Conservation (phyloP, 371 early-diverging fungal species). For the Mortierella sp. region DNA sequence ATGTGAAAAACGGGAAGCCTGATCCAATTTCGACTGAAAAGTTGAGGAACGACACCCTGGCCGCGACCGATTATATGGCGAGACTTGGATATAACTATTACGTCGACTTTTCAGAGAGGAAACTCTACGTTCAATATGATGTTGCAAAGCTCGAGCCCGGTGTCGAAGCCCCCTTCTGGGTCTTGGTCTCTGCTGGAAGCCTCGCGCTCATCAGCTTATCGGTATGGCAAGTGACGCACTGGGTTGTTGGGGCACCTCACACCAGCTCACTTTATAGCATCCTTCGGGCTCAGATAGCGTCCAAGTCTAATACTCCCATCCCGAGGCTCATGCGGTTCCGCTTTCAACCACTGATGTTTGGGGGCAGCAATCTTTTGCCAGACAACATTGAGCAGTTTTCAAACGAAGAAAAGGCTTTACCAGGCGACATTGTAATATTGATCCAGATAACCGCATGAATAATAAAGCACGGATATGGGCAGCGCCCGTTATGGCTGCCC, state of each 20-base stretch:
- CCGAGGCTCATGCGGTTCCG: no score
- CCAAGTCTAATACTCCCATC: no score
- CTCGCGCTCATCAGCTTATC: background rate
- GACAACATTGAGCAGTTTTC: no score
- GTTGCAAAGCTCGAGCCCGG: background rate
- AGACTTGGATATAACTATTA: constrained; percentile 12
- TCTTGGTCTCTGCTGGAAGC: background rate
- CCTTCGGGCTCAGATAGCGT: background rate
- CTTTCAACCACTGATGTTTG: no score
- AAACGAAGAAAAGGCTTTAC: no score
- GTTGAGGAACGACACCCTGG: background rate
- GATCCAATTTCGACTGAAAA: background rate
- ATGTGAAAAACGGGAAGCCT: background rate
- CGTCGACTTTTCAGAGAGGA: background rate
- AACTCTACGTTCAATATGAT: constrained; percentile 6
- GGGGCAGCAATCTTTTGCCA: no score
- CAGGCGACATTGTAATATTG: no score
- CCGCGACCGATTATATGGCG: background rate
- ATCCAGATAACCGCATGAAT: no score
- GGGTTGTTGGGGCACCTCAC: background rate
- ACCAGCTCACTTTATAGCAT: constrained; percentile 6
- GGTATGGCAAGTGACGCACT: background rate
- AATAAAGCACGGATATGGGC: no score
- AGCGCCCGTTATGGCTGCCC: no score
- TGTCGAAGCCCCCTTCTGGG: constrained; percentile 5